These are phyloP conservation scores for Acacia concinna DNA, from an alignment of 331 rosid genomes.

Conservation along the genomic window DNA sequence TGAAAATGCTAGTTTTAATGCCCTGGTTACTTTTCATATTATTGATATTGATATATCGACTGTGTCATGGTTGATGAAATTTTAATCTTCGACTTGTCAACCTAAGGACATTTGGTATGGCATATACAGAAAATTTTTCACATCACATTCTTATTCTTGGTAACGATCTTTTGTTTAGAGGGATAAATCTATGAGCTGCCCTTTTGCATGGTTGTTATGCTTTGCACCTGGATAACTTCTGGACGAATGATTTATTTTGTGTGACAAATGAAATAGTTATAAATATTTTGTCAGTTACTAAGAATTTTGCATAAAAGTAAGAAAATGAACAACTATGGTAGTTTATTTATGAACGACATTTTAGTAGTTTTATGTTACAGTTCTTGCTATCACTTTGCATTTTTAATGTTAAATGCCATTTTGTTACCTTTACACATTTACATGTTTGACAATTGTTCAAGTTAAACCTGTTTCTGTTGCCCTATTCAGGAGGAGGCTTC, in stretches of 20 bases:
- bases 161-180: no score
- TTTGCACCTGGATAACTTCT: neutral
- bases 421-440: neutral
- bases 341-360: neutral
- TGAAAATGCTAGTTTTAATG: neutral
- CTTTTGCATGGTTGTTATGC: neutral
- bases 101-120: neutral
- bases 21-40: neutral
- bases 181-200: neutral
- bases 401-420: neutral
- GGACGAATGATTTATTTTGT: neutral
- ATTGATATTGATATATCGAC: neutral
- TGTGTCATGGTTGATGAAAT: neutral
- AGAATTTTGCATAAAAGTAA: neutral
- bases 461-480: neutral
- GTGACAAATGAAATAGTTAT: neutral
- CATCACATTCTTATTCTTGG: neutral
- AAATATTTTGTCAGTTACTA: neutral
- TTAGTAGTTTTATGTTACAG: neutral
- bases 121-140: neutral
- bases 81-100: neutral
- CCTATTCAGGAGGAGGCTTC: conserved; percentile 51
- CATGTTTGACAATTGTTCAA: neutral
- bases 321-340: neutral
- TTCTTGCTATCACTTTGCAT: neutral